Evolutionary conservation across 495 filamentous ascomycete species (phyloP).

Genomic region (Xylaria grammica): DNA sequence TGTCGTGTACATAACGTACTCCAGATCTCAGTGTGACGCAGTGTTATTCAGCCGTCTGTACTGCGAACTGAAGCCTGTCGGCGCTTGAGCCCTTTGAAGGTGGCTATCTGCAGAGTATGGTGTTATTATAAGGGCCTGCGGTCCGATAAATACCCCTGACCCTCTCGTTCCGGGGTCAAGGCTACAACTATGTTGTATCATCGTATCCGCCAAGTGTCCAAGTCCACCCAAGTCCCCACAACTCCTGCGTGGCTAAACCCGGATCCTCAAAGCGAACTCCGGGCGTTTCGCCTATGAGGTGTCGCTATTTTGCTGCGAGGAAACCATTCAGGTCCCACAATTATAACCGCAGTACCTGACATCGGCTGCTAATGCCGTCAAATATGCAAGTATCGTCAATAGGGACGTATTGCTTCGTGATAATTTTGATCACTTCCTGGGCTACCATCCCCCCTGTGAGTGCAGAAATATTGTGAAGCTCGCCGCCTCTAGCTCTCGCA

Average conservation of each 20-base stretch:
- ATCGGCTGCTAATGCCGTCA: slow-evolving; percentile 84
- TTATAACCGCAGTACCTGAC: slow-evolving; percentile 67
- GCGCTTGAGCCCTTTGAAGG: slow-evolving; percentile 19
- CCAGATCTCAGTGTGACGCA: slow-evolving; percentile 29
- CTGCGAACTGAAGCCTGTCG: slow-evolving; percentile 18
- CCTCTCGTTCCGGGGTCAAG: slow-evolving; percentile 27
- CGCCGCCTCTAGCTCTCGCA: slow-evolving; percentile 77
- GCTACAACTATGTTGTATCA: slow-evolving; percentile 38
- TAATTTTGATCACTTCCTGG: slow-evolving; percentile 94
- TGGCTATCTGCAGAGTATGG: slow-evolving; percentile 26
- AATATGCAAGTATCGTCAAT: slow-evolving; percentile 93
- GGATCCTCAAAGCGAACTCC: slow-evolving; percentile 45
- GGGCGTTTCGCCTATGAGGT: slow-evolving; percentile 40
- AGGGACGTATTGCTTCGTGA: slow-evolving; percentile 95
- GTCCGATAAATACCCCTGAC: slow-evolving; percentile 37
- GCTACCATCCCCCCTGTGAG: slow-evolving; percentile 90
- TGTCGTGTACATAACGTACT: slow-evolving; percentile 16
- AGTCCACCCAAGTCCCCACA: slow-evolving; percentile 29
- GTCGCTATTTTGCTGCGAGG: slow-evolving; percentile 28
- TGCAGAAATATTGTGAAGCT: slow-evolving; percentile 94
- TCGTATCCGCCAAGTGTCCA: slow-evolving; percentile 38
- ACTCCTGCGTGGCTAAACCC: slow-evolving; percentile 46
- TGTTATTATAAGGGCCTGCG: slow-evolving; percentile 38
- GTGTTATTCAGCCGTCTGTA: slow-evolving; percentile 28
- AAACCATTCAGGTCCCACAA: slow-evolving; percentile 21